These are phyloP conservation scores for Neostapfia colusana DNA, from an alignment of 176 grass and related monocot genomes.

Conservation along the genomic window DNA sequence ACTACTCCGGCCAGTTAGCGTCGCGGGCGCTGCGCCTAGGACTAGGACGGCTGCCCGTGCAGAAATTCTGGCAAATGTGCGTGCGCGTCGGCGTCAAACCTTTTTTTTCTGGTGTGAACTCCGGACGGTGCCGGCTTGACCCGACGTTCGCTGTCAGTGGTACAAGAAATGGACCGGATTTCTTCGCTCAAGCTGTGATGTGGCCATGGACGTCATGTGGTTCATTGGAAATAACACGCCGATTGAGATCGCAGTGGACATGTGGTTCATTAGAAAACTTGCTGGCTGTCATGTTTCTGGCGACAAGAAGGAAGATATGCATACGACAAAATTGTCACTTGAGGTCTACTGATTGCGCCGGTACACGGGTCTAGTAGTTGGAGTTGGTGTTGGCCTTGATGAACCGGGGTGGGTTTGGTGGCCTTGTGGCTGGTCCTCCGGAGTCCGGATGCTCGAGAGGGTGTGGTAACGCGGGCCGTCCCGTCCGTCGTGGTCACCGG, in stretches of 20 bases:
- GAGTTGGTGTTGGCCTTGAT: conserved; percentile 26
- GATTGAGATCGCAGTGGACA: neutral
- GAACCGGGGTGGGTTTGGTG: conserved; percentile 37
- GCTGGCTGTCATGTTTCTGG: neutral
- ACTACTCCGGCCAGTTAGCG: conserved; percentile 22
- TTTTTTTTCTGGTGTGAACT: conserved; percentile 39
- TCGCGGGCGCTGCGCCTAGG: conserved; percentile 2
- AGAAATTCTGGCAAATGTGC: conserved; percentile 29
- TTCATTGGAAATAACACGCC: neutral
- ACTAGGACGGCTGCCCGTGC: conserved; percentile 23
- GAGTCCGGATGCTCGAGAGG: neutral
- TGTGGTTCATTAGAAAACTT: neutral
- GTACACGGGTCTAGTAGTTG: neutral
- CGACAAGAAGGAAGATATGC: neutral
- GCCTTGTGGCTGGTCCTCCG: neutral
- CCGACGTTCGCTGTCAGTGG: conserved; percentile 35
- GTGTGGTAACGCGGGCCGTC: neutral
- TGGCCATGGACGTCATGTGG: neutral
- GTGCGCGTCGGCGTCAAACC: conserved; percentile 28
- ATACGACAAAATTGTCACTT: neutral
- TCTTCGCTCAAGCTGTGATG: conserved; percentile 26
- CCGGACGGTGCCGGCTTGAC: conserved; percentile 15
- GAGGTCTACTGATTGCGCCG: neutral
- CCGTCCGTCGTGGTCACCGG: conserved; percentile 15
- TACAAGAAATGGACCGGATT: conserved; percentile 17